Evolutionary conservation across 1,139 yeast genomes (phyloP), one percentile per base, ranked within the genome.

Genomic region (Ogataea hybrid): DNA sequence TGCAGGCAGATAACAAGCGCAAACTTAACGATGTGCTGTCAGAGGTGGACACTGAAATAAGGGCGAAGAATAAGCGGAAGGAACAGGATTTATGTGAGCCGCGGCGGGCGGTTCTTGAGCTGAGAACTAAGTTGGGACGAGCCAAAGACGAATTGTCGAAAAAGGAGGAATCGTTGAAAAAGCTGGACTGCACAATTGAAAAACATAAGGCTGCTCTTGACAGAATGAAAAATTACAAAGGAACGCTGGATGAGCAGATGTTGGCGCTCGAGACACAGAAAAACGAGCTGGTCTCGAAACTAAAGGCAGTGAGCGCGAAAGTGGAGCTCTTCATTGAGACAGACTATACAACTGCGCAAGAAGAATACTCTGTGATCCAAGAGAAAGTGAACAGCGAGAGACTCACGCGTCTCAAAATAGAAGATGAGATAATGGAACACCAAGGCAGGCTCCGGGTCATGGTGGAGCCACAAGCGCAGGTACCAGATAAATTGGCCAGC

Each of bases 341-440:
- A 1, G 43, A 41, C 14, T 41, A 43, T 23, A 22, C 33, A 5
- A 7, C 20, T 1, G 27, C 28, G 10, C 30, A 35, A 21, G 25
- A 25, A 1, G 42, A 38, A 9, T 47, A 30, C 28, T 36, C 41
- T 14, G 39, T 39, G 5, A 29, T 44, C 7, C 37, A 41, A 12
- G 33, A 37, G 8, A 32, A 43, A 8, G 39, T 44, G 5, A 32
- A 45, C 10, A 25, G 18, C 3, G 54, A 51, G 25, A 22, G 28
- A 14, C 42, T 37, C 28, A 35, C 44, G 11, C 36, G 50, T 28
- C 28, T 43, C 15, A 43, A 41, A 22, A 33, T 50, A 3, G 48
- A 50, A 28, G 38, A 47, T 21, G 47, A 50, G 29, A 33, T 44
- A 11, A 18, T 30, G 41, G 49, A 45, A 23, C 27, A 48, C 16